phyloP scores from a whole-genome alignment of 2,329 filamentous ascomycete genomes.

The Fusarium sp. region DNA sequence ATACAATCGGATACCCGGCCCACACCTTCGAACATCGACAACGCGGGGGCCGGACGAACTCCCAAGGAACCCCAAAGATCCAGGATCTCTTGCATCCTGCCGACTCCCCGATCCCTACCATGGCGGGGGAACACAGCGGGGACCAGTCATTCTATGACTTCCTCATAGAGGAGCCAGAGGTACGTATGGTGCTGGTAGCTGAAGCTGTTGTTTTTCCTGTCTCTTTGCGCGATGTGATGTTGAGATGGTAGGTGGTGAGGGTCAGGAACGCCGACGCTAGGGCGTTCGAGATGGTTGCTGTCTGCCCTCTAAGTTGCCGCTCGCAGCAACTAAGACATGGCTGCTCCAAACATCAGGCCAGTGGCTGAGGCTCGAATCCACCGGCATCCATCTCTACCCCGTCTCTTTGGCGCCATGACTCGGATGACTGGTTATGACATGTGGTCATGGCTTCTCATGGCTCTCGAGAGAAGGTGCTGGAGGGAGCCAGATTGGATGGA shows the following conservation, averaged over 20 bases:
- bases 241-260: constrained; percentile 9
- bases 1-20: constrained; percentile 18
- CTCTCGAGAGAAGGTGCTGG: constrained; percentile 5
- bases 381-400: constrained; percentile 7
- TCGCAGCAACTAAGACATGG: constrained; percentile 34
- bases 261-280: neutral
- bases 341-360: constrained; percentile 40
- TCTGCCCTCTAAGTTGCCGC: constrained; percentile 13
- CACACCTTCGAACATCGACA: constrained; percentile 15
- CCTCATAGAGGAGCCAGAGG: constrained; percentile 45
- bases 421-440: constrained; percentile 14
- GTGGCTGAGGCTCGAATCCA: constrained; percentile 42
- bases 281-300: constrained; percentile 8
- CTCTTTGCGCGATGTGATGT: constrained; percentile 25
- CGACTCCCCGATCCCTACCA: constrained; percentile 29
- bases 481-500: constrained; percentile 11
- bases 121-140: constrained; percentile 39
- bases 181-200: constrained; percentile 25
- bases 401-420: constrained; percentile 16
- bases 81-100: constrained; percentile 18
- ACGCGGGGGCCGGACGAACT: constrained; percentile 26
- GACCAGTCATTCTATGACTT: constrained; percentile 47
- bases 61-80: constrained; percentile 10
- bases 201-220: constrained; percentile 8
- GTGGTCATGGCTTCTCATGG: constrained; percentile 9